Evolutionary conservation across 805 yeast species (phyloP).

Genomic region (Lipomyces oligophaga): DNA sequence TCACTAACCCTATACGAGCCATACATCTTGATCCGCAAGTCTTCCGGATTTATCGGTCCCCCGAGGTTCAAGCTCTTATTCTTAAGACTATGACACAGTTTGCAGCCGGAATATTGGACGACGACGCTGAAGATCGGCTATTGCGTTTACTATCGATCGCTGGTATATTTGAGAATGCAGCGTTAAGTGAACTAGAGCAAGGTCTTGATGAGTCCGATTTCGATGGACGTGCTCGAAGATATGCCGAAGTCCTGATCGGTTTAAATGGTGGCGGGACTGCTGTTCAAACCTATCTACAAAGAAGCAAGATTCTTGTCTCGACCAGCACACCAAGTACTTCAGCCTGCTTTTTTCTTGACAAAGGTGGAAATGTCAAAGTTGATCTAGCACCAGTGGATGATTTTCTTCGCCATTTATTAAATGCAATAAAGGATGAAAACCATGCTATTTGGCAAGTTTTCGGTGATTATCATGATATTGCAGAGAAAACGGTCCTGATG

Average conservation of each 20-base stretch:
- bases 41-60: conserved; percentile 47
- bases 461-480: conserved; percentile 45
- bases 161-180: conserved; percentile 69
- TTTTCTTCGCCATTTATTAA: conserved; percentile 35
- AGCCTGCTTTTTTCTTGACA: conserved; percentile 14
- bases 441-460: conserved; percentile 44
- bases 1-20: conserved; percentile 42
- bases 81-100: conserved; percentile 43
- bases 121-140: conserved; percentile 38
- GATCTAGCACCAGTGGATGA: conserved; percentile 24
- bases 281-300: conserved; percentile 34
- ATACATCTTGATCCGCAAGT: conserved; percentile 45
- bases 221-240: conserved; percentile 37
- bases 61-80: conserved; percentile 51
- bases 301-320: conserved; percentile 19
- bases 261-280: conserved; percentile 39
- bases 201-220: conserved; percentile 50
- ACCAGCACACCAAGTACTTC: conserved; percentile 11
- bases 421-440: conserved; percentile 41
- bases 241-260: conserved; percentile 35
- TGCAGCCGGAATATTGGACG: conserved; percentile 36
- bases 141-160: conserved; percentile 49
- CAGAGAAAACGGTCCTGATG: conserved; percentile 38
- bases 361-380: conserved; percentile 16
- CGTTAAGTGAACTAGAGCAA: conserved; percentile 61